These are phyloP conservation scores for Phallus indusiatus DNA, from an alignment of 768 basidiomycete species.

Conservation along the genomic window DNA sequence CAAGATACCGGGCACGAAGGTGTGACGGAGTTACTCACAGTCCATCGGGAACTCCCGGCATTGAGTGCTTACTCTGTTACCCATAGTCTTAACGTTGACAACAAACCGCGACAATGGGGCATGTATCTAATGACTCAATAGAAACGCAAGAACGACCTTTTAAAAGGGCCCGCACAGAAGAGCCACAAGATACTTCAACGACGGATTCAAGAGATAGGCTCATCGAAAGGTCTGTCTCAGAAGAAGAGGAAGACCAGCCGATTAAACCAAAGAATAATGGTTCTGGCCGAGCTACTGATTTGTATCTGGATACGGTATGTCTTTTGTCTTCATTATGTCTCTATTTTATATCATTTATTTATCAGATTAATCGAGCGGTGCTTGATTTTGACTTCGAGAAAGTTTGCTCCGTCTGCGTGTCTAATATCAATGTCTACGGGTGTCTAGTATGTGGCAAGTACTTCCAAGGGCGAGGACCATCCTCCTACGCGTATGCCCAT, in stretches of 20 bases:
- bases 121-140: background rate
- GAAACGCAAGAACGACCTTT: background rate
- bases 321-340: slow-evolving; percentile 10
- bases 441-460: slow-evolving; percentile 98
- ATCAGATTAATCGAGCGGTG: slow-evolving; percentile 77
- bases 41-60: no score
- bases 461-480: slow-evolving; percentile 92
- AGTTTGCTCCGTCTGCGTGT: slow-evolving; percentile 92
- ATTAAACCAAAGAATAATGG: slow-evolving; percentile 20
- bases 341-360: background rate
- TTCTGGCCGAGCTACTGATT: slow-evolving; percentile 49
- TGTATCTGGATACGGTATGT: slow-evolving; percentile 90
- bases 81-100: background rate
- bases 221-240: slow-evolving; percentile 8
- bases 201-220: background rate
- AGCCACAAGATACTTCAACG: background rate
- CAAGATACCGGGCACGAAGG: background rate
- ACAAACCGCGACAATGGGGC: background rate
- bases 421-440: slow-evolving; percentile 96
- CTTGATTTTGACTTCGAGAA: slow-evolving; percentile 99
- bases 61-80: background rate
- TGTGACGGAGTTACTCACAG: no score
- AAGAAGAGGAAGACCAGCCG: slow-evolving; percentile 16
- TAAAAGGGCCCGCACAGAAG: background rate
- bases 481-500: slow-evolving; percentile 92